Base-by-base conservation (phyloP, 306 rosid genomes). In the Ammopiptanthus mongolicus region DNA sequence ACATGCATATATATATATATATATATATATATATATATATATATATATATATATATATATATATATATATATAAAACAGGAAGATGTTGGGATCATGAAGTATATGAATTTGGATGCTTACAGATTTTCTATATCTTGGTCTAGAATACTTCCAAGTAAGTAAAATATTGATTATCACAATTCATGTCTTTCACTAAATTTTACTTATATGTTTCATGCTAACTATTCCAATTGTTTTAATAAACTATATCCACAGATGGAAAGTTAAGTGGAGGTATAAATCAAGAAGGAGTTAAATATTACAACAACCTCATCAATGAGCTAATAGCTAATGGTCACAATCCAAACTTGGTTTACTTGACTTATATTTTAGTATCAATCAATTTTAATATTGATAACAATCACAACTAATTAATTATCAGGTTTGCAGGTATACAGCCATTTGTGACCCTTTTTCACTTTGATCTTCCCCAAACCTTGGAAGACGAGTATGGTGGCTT, bases 381-480 rank as follows among this genome's bases (percentile, higher is more conserved):
- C n/a, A n/a, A n/a, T n/a, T n/a, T n/a, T n/a, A n/a, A 7, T 0
- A 2, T 10, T 52, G 29, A n/a, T 3, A 17, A 17, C 19, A 58
- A 41, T 6, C 31, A 60, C 21, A 46, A 65, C 2, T 22, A 18
- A 29, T 73, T 55, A 62, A 63, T 17, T 67, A 53, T 31, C 3
- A 37, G n/a, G 8, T 36, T 70, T 56, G 7, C 14, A 82, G 91
- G 89, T 25, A 0, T 88, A 0, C 17, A 69, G 22, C 88, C 90
- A 18, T 90, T 51, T 83, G 88, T 78, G 28, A 90, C 98, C 6
- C 28, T 93, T 28, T 89, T 90, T 21, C 93, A 93, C 25, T 93
- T 90, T 91, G 97, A 93, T 72, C 79, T 81, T 74, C 95, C 98
- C 0, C 95, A 87, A 82, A 37, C 80, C 14, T 77, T 93, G 12